Evolutionary conservation across 257 asterid genomes (phyloP).

Genomic region (Ilex aquifolium): DNA sequence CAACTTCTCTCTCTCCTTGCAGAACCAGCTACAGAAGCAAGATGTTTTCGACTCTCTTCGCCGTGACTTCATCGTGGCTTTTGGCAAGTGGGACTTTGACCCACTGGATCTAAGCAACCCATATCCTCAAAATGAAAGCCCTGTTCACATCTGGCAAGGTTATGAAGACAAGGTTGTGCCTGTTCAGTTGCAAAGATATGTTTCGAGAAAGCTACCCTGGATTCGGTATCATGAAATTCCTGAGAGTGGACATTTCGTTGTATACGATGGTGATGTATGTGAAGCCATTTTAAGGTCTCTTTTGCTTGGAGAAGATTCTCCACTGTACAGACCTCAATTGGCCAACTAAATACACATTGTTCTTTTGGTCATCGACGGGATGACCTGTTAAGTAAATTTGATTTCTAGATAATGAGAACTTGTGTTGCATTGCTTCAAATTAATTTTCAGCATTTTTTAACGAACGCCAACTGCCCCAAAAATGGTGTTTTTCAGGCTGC

Average conservation of each 20-base stretch:
- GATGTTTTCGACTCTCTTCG: conserved; percentile 6
- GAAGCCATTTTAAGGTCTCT: conserved; percentile 5
- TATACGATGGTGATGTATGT: neutral
- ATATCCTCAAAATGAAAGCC: neutral
- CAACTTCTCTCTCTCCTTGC: neutral
- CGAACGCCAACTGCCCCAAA: too few species aligned
- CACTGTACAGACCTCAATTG: neutral
- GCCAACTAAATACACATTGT: neutral
- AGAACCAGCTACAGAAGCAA: conserved; percentile 1
- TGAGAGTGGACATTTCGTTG: neutral
- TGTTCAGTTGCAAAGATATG: conserved; percentile 1
- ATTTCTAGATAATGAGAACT: too few species aligned
- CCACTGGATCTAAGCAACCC: conserved; percentile 3
- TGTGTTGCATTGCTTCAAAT: too few species aligned
- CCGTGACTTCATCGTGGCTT: conserved; percentile 5
- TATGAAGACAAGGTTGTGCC: conserved; percentile 2
- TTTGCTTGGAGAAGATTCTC: neutral
- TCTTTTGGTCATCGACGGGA: too few species aligned
- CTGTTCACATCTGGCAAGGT: conserved; percentile 11
- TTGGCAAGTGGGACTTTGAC: conserved; percentile 7
- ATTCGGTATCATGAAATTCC: conserved; percentile 4
- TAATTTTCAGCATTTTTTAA: too few species aligned
- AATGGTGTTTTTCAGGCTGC: too few species aligned
- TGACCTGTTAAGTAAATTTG: too few species aligned
- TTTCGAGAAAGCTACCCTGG: conserved; percentile 4